phyloP scores from a whole-genome alignment of 169 alveolate species.

The Plasmodium gonderi region DNA sequence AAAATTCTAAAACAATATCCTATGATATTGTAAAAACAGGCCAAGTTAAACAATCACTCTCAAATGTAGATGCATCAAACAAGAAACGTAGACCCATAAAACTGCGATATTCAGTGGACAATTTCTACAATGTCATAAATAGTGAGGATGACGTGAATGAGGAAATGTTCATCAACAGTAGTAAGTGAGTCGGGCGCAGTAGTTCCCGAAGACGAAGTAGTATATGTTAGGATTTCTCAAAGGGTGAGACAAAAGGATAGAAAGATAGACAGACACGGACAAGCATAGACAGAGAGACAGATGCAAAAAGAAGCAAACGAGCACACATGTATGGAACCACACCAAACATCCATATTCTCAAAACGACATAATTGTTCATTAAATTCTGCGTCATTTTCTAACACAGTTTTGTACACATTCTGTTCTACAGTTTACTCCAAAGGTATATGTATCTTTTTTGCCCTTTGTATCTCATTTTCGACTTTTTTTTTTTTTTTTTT shows the following conservation, averaged over 20 bases:
- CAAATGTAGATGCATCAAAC: neutral
- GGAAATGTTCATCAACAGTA: conserved; percentile 16
- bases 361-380: neutral
- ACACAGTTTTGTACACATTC: neutral
- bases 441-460: neutral
- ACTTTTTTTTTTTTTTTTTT: too few species aligned
- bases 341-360: neutral
- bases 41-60: neutral
- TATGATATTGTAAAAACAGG: neutral
- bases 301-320: neutral
- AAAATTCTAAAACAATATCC: conserved; percentile 31
- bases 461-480: neutral
- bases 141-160: conserved; percentile 59
- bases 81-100: neutral
- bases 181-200: neutral
- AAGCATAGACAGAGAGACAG: neutral
- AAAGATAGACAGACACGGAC: neutral
- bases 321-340: neutral
- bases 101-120: conserved; percentile 36
- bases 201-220: neutral
- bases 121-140: conserved; percentile 45
- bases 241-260: too few species aligned
- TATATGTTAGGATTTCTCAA: neutral
- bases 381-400: neutral
- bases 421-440: neutral